Evolutionary conservation across 2,329 filamentous ascomycete species (phyloP).

Genomic region (Claviceps citrina): DNA sequence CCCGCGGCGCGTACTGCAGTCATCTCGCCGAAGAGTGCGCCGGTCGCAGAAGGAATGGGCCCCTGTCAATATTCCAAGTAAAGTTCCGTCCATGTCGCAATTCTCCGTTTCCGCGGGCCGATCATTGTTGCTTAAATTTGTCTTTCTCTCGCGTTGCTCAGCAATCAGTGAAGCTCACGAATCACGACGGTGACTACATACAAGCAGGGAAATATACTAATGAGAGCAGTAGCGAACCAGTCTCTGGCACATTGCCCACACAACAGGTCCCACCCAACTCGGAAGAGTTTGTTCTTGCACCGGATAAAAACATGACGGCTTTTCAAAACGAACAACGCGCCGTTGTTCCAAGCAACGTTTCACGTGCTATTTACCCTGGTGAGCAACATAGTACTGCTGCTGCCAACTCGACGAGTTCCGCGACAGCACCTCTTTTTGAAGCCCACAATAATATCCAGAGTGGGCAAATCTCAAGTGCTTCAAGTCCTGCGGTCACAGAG

Average conservation of each 20-base stretch:
- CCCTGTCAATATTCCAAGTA: background rate
- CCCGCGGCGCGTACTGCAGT: background rate
- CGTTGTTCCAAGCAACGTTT: background rate
- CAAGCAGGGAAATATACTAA: background rate
- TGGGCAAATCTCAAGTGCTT: background rate
- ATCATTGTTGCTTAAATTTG: background rate
- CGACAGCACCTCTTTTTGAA: background rate
- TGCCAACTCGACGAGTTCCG: background rate
- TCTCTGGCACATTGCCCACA: background rate
- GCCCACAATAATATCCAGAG: background rate
- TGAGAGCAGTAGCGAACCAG: background rate
- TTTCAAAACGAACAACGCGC: background rate
- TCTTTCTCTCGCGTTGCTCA: background rate
- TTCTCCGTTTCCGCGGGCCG: background rate
- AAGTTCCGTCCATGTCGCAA: background rate
- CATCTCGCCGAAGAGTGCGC: background rate
- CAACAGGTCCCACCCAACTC: background rate
- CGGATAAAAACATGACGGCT: background rate
- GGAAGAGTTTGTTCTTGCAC: background rate
- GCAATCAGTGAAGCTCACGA: background rate
- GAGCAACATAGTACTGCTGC: background rate
- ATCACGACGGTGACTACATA: background rate
- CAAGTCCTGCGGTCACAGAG: background rate
- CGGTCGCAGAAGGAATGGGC: background rate
- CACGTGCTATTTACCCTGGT: background rate